Conservation (phyloP, 805 yeast genomes). For the Blastobotrys americana region DNA sequence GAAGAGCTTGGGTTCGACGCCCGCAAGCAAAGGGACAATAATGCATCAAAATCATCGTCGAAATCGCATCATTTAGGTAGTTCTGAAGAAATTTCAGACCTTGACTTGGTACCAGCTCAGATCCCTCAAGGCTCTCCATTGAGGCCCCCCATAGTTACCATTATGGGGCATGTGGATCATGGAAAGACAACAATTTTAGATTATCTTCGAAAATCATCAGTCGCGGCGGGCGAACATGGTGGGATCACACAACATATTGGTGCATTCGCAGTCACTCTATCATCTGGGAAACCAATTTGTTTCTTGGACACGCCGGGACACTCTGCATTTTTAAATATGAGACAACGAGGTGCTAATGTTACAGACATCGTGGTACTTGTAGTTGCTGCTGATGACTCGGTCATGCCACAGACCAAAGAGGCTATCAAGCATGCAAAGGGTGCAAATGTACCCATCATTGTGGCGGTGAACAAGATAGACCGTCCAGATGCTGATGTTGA, state of each 20-base stretch:
- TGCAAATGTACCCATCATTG: conserved; percentile 75
- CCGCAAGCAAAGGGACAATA: conserved; percentile 10
- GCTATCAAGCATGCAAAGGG: conserved; percentile 88
- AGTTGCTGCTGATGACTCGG: conserved; percentile 95
- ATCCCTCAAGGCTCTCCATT: conserved; percentile 47
- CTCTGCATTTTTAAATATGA: conserved; percentile 92
- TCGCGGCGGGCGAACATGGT: conserved; percentile 82
- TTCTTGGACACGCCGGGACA: conserved; percentile 98
- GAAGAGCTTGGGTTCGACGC: conserved; percentile 78
- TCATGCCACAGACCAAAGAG: conserved; percentile 95
- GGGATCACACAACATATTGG: conserved; percentile 98
- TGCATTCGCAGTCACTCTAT: conserved; percentile 84
- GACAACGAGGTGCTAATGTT: conserved; percentile 91
- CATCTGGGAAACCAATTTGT: conserved; percentile 71
- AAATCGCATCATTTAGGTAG: neutral
- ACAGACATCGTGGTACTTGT: conserved; percentile 90
- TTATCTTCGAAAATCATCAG: conserved; percentile 71
- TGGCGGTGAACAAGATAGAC: conserved; percentile 91
- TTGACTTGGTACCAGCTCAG: conserved; percentile 53
- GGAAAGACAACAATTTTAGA: conserved; percentile 95
- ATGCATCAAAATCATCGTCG: neutral
- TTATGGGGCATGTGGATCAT: conserved; percentile 99
- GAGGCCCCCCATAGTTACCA: conserved; percentile 91
- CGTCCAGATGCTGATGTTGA: conserved; percentile 68
- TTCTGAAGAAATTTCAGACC: conserved; percentile 33